Conservation (phyloP, 345 rosid genomes). For the Mallotus nudiflorus region DNA sequence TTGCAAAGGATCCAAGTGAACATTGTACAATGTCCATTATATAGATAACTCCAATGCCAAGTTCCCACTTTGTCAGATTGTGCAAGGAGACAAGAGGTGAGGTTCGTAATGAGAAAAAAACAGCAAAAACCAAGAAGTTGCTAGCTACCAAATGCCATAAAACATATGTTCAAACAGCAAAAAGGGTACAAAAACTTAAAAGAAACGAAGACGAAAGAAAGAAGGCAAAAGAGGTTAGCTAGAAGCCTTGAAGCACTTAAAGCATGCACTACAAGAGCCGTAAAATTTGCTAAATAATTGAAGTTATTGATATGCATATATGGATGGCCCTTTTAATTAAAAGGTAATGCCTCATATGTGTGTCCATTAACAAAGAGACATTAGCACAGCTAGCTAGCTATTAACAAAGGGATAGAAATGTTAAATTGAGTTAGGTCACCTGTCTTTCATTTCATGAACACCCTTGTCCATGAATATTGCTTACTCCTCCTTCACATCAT, state of each 20-base stretch:
- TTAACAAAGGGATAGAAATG: not conserved
- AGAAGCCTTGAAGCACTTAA: not conserved
- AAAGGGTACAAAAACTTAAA: too few relatives aligned
- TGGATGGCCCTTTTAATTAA: too few relatives aligned
- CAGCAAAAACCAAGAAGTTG: not conserved
- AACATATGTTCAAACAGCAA: too few relatives aligned
- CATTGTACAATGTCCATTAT: too few relatives aligned
- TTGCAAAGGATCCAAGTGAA: too few relatives aligned
- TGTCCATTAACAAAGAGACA: constrained; percentile 25
- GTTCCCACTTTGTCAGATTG: too few relatives aligned
- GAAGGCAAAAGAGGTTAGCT: not conserved
- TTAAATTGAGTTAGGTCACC: constrained; percentile 29
- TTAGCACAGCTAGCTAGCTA: too few relatives aligned
- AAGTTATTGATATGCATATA: constrained; percentile 14
- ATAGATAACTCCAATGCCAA: too few relatives aligned
- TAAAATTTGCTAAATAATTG: not conserved
- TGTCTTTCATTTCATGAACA: constrained; percentile 29
- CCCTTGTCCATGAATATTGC: constrained; percentile 1
- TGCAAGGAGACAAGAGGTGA: not conserved
- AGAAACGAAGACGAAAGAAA: too few relatives aligned
- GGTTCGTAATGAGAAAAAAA: not conserved
- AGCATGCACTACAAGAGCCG: too few relatives aligned
- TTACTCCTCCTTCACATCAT: constrained; percentile 15
- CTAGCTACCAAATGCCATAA: not conserved
- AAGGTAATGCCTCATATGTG: not conserved